A percentile compares a stretch with the other conserved stretches of the same genome.
phyloP scores from a whole-genome alignment of 441 rosid species.

The Viola pubescens region DNA sequence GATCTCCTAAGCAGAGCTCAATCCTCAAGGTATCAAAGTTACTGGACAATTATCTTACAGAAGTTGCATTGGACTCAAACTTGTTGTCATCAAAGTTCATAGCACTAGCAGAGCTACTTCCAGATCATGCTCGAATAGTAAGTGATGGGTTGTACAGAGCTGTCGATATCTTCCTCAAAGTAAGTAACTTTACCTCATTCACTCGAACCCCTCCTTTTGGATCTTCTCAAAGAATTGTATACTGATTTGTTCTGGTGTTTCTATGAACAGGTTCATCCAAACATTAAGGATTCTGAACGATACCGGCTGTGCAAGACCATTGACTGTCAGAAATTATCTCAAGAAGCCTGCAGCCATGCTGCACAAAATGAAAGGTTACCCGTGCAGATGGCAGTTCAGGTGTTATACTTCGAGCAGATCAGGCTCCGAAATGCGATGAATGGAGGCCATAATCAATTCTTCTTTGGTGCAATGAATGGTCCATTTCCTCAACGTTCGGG shows the following conservation, averaged over 20 bases:
- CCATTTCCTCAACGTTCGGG: conserved; percentile 82
- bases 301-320: conserved; percentile 85
- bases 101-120: conserved; percentile 74
- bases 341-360: conserved; percentile 95
- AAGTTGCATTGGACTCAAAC: conserved; percentile 75
- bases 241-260: not conserved
- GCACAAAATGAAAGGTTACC: conserved; percentile 92
- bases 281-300: conserved; percentile 78
- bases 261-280: conserved; percentile 64
- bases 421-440: conserved; percentile 87
- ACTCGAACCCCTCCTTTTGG: not conserved
- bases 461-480: conserved; percentile 52
- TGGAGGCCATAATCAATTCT: conserved; percentile 70
- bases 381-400: conserved; percentile 95
- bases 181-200: conserved; percentile 18
- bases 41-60: conserved; percentile 75
- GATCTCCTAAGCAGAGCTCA: conserved; percentile 88
- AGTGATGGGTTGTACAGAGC: conserved; percentile 92
- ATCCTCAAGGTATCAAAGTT: conserved; percentile 86
- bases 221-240: not conserved
- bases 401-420: conserved; percentile 82
- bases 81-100: conserved; percentile 68
- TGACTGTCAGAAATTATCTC: conserved; percentile 84
- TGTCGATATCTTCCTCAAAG: conserved; percentile 79
- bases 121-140: conserved; percentile 79